Base-by-base conservation (phyloP, 2,329 filamentous ascomycete genomes). In the Fusarium sp. region DNA sequence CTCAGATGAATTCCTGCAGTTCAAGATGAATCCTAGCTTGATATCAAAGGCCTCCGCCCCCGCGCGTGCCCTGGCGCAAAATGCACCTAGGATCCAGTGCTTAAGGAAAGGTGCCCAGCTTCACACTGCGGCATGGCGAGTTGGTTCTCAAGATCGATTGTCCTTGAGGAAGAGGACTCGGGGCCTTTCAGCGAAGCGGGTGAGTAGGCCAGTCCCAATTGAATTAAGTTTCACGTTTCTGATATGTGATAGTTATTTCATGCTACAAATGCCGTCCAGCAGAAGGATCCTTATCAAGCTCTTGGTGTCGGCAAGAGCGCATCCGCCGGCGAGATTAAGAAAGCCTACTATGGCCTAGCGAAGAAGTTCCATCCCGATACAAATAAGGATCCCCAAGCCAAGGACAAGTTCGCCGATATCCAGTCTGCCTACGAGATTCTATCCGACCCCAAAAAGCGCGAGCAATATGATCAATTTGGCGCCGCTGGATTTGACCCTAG, bases 311-410 rank as follows among this genome's bases (percentile, higher is more conserved):
- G 84, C 74, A 97, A 95, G 78, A 86, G 81, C 65, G 93, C 96
- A n/a, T 90, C 92, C 2, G 83, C 93, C 5, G 84, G 88, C 61
- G 95, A 98, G 35, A 98, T 99, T 78, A 99, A 99, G 79, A 98
- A 97, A 79, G 94, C 96, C 5, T 99, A 99, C 83, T 99, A 99
- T 77, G 93, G 94, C 49, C 84, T 98, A 60, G 96, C 96, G 20
- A 99, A 99, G 81, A 99, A 98, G 76, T 99, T 89, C 77, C 96
- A 99, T 75, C 96, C 96, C 11, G 96, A 99, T 78, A 98, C 96
- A 35, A 99, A 98, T 84, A 98, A 98, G 79, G 96, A 98, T 72
- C 79, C 92, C 4, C 86, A 84, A n/a, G 94, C 96, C 35, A 98
- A 98, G 78, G 96, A 98, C 74, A 95, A 92, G 74, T 99, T 99